phyloP scores from a whole-genome alignment of 768 basidiomycete genomes.

The Russula compacta region DNA sequence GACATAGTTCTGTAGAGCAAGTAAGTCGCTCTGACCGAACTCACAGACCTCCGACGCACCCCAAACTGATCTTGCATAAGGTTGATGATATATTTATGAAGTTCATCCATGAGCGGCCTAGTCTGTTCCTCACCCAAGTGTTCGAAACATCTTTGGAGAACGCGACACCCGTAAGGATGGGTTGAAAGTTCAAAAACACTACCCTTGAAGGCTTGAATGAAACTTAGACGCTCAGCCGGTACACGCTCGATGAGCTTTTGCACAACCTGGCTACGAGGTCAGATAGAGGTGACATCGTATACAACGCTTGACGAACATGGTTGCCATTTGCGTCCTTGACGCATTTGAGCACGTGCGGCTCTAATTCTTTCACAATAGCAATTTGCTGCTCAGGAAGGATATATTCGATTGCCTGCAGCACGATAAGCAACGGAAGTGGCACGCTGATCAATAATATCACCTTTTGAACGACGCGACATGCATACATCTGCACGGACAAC shows the following conservation, averaged over 20 bases:
- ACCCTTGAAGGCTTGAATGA: constrained; percentile 66
- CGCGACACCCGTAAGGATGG: constrained; percentile 91
- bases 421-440: constrained; percentile 12
- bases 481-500: constrained; percentile 87
- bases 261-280: constrained; percentile 46
- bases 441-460: constrained; percentile 31
- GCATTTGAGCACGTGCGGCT: constrained; percentile 71
- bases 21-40: constrained; percentile 13
- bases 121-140: constrained; percentile 63
- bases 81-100: constrained; percentile 58
- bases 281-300: constrained; percentile 2
- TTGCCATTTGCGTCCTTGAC: constrained; percentile 92
- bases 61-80: constrained; percentile 92
- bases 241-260: constrained; percentile 85
- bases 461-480: constrained; percentile 94
- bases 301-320: constrained; percentile 51
- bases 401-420: constrained; percentile 68
- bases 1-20: constrained; percentile 69
- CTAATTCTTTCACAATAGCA: constrained; percentile 66
- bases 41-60: constrained; percentile 35
- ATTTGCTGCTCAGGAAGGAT: constrained; percentile 72
- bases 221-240: constrained; percentile 62
- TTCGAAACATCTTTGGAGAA: constrained; percentile 88
- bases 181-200: constrained; percentile 75
- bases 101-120: constrained; percentile 69